Evolutionary conservation across 1,284 basidiomycete species (phyloP).

Genomic region (Wolfiporia cocos): DNA sequence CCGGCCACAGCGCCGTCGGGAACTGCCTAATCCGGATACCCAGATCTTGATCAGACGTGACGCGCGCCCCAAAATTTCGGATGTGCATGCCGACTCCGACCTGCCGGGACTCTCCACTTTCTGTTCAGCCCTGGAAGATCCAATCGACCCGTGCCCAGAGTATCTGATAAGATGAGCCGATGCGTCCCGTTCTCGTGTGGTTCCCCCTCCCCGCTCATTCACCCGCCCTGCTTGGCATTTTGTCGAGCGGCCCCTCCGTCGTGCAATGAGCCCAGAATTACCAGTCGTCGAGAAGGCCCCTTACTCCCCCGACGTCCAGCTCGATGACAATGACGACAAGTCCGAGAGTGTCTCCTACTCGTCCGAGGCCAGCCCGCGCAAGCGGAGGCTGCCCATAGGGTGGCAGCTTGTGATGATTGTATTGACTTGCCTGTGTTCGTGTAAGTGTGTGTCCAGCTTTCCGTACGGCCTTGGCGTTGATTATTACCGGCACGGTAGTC

Average conservation of each 20-base stretch:
- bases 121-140: conserved; percentile 2
- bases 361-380: conserved; percentile 6
- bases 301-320: conserved; percentile 15
- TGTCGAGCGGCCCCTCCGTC: conserved; percentile 2
- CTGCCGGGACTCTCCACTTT: too few relatives aligned
- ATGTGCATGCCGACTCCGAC: neutral
- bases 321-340: conserved; percentile 6
- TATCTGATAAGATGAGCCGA: conserved; percentile 29
- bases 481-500: conserved; percentile 21
- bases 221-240: conserved; percentile 2
- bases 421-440: conserved; percentile 27
- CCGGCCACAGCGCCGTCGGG: neutral
- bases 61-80: neutral
- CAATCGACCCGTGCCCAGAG: neutral
- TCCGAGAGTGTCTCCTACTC: conserved; percentile 11
- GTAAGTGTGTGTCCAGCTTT: conserved; percentile 15
- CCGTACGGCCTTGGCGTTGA: neutral
- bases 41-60: neutral
- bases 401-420: conserved; percentile 26
- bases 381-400: conserved; percentile 18
- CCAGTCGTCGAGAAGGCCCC: conserved; percentile 19
- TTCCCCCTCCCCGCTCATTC: conserved; percentile 5
- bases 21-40: neutral
- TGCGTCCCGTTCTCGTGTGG: conserved; percentile 1
- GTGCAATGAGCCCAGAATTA: conserved; percentile 13